phyloP scores from a whole-genome alignment of 805 yeast genomes.

The Candida easanensis region DNA sequence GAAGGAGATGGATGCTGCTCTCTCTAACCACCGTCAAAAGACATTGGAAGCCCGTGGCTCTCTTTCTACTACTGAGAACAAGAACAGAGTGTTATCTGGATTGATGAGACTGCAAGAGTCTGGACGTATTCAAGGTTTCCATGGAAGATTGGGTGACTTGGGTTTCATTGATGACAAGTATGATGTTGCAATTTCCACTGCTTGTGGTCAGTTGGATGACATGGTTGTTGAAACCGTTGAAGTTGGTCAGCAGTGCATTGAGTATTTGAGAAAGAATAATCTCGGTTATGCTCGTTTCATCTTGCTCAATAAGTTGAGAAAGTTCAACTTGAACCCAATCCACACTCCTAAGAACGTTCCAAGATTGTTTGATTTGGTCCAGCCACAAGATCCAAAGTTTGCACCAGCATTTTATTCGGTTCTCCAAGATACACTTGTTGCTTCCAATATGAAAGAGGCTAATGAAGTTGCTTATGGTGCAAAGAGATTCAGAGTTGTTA shows the following conservation, averaged over 20 bases:
- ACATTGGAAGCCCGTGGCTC: constrained; percentile 65
- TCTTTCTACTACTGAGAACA: constrained; percentile 57
- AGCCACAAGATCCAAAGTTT: constrained; percentile 63
- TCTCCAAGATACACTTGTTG: constrained; percentile 84
- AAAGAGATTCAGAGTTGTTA: constrained; percentile 83
- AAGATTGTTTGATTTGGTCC: constrained; percentile 79
- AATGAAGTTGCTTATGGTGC: constrained; percentile 83
- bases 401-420: constrained; percentile 88
- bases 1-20: constrained; percentile 49
- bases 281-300: constrained; percentile 90
- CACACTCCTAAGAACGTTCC: constrained; percentile 75
- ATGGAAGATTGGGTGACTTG: constrained; percentile 88
- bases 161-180: constrained; percentile 88
- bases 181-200: constrained; percentile 93
- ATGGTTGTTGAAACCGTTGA: constrained; percentile 84
- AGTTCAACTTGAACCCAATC: constrained; percentile 54
- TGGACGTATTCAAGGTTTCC: constrained; percentile 81
- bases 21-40: constrained; percentile 55
- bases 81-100: constrained; percentile 69
- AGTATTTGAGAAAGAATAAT: constrained; percentile 73
- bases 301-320: constrained; percentile 68
- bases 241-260: constrained; percentile 75
- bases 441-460: constrained; percentile 74
- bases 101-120: constrained; percentile 67
- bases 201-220: constrained; percentile 86